Conservation (phyloP, 108 stramenopile genomes). For the Craspedostauros australis region DNA sequence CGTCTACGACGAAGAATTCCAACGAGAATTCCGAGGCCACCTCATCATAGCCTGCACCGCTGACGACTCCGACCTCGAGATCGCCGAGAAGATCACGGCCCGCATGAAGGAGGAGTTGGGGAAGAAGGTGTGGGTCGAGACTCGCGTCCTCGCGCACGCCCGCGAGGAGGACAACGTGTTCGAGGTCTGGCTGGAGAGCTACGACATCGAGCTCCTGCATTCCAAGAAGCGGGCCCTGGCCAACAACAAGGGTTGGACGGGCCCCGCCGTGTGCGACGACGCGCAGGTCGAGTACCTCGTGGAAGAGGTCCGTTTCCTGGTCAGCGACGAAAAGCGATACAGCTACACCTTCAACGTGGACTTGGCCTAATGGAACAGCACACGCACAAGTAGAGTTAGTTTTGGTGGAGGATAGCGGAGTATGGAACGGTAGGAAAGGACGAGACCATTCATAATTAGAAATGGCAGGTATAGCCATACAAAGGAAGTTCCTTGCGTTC, state of each 20-base stretch:
- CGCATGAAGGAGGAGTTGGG: slow-evolving; percentile 73
- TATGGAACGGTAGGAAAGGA: too few species aligned
- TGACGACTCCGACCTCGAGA: slow-evolving; percentile 50
- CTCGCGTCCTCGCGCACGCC: slow-evolving; percentile 68
- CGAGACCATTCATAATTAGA: too few species aligned
- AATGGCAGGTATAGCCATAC: too few species aligned
- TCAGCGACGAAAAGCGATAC: slow-evolving; percentile 70
- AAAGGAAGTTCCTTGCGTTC: too few species aligned
- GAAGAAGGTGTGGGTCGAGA: slow-evolving; percentile 74
- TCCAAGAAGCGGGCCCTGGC: slow-evolving; percentile 55
- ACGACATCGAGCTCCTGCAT: slow-evolving; percentile 76
- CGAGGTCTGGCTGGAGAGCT: slow-evolving; percentile 84
- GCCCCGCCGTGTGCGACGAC: slow-evolving; percentile 67
- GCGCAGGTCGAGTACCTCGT: slow-evolving; percentile 64
- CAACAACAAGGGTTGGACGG: slow-evolving; percentile 49
- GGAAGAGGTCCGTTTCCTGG: slow-evolving; percentile 51
- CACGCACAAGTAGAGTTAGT: too few species aligned
- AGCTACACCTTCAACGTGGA: slow-evolving; percentile 45
- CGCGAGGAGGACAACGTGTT: slow-evolving; percentile 70
- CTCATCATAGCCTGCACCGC: slow-evolving; percentile 70
- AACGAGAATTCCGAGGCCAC: slow-evolving; percentile 72
- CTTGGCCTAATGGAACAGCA: not conserved
- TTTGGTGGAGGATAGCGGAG: too few species aligned
- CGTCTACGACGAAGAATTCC: slow-evolving; percentile 51
- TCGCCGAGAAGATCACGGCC: slow-evolving; percentile 68